phyloP scores from a whole-genome alignment of 2,329 filamentous ascomycete species.

The Microcera coccophila region DNA sequence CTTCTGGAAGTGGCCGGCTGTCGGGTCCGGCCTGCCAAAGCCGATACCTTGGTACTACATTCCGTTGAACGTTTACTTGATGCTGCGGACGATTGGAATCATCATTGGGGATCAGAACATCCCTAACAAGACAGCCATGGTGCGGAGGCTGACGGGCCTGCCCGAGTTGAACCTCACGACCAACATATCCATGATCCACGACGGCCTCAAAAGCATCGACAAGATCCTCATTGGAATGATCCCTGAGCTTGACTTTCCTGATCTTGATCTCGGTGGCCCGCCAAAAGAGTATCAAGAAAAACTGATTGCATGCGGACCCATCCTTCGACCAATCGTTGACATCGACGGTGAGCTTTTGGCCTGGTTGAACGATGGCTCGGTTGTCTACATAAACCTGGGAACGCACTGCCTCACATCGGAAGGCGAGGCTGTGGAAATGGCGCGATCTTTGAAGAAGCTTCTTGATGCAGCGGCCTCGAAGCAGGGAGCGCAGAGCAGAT shows the following conservation, averaged over 20 bases:
- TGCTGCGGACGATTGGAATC: not conserved
- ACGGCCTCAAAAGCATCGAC: conserved; percentile 9
- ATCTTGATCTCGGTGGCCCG: conserved; percentile 26
- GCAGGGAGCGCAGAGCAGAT: not conserved
- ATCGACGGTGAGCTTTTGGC: conserved; percentile 37
- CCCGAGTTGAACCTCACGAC: conserved; percentile 18
- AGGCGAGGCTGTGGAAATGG: conserved; percentile 37
- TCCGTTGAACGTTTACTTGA: not conserved
- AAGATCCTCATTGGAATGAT: conserved; percentile 27
- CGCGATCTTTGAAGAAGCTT: conserved; percentile 32
- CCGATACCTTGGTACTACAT: not conserved
- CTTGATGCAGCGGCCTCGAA: conserved; percentile 27
- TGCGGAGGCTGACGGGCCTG: not conserved
- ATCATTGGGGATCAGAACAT: not conserved
- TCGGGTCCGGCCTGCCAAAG: not conserved
- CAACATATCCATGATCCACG: conserved; percentile 18
- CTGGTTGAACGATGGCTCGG: conserved; percentile 42
- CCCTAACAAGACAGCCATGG: not conserved
- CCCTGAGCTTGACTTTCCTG: conserved; percentile 38
- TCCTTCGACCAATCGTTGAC: conserved; percentile 37
- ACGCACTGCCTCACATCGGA: conserved; percentile 33
- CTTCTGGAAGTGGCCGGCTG: not conserved
- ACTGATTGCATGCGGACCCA: conserved; percentile 45
- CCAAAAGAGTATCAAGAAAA: conserved; percentile 23
- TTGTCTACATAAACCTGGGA: conserved; percentile 48